Percentiles rank a stretch among this genome's conserved stretches.
These are phyloP conservation scores for Xylaria acuta DNA, from an alignment of 495 filamentous ascomycete species.

Conservation along the genomic window DNA sequence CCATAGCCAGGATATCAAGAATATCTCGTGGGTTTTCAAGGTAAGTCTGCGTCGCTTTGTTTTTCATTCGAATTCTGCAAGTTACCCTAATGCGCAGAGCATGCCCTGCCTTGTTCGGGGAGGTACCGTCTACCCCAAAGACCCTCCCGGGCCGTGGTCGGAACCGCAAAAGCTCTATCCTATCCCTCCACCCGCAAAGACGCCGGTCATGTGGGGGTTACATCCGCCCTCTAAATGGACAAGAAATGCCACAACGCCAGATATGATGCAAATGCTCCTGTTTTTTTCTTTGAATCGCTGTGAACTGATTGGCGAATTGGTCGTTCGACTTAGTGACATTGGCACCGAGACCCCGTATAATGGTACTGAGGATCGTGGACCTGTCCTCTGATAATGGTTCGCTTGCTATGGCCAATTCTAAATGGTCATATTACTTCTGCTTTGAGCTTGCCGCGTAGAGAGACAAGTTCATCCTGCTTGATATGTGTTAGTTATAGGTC, in stretches of 20 bases:
- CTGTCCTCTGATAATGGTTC: neutral
- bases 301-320: neutral
- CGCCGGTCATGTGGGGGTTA: conserved; percentile 5
- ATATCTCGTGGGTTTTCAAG: neutral
- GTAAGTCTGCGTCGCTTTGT: neutral
- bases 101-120: conserved; percentile 9
- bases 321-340: neutral
- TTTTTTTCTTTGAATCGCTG: conserved; percentile 15
- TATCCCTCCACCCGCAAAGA: conserved; percentile 5
- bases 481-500: conserved; percentile 32
- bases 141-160: neutral
- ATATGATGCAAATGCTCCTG: conserved; percentile 26
- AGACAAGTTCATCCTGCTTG: conserved; percentile 42
- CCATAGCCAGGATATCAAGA: neutral
- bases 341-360: neutral
- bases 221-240: conserved; percentile 10
- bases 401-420: neutral
- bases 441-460: conserved; percentile 38
- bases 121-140: conserved; percentile 3
- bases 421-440: conserved; percentile 27
- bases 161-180: conserved; percentile 21
- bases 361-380: neutral
- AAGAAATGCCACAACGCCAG: conserved; percentile 24
- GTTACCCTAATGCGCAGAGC: neutral
- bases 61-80: neutral